Evolutionary conservation across 768 basidiomycete genomes (phyloP).

Genomic region (Tubosaeta brunneosetosa): DNA sequence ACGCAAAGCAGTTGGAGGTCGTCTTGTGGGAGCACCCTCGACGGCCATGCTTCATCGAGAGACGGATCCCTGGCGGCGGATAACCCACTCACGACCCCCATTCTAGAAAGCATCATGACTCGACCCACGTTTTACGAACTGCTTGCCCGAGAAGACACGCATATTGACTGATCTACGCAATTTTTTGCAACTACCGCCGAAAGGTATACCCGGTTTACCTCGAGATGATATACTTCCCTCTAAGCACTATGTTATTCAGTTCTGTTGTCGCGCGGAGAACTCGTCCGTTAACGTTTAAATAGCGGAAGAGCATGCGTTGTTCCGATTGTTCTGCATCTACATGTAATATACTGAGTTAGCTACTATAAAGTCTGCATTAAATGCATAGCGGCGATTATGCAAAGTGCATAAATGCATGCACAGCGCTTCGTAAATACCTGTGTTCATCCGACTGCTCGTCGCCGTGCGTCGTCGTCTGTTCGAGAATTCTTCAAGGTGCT

Average conservation of each 20-base stretch:
- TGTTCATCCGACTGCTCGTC: constrained; percentile 8
- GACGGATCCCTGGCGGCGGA: constrained; percentile 44
- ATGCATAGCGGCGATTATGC: constrained; percentile 10
- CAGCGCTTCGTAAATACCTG: constrained; percentile 13
- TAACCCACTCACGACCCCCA: constrained; percentile 9
- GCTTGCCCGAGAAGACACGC: not conserved
- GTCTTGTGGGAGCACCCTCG: constrained; percentile 81
- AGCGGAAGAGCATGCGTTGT: not conserved
- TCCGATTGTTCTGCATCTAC: not conserved
- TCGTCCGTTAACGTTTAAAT: not conserved
- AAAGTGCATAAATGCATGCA: constrained; percentile 9
- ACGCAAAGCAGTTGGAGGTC: constrained; percentile 77
- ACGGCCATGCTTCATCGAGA: constrained; percentile 81
- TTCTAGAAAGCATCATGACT: not conserved
- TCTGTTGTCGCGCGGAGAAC: constrained; percentile 1
- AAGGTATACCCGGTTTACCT: not conserved
- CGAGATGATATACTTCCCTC: constrained; percentile 9
- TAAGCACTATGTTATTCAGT: constrained; percentile 10
- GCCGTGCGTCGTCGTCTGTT: too few relatives aligned
- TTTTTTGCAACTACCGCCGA: not conserved
- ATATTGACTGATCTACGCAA: constrained; percentile 12
- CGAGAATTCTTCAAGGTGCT: too few relatives aligned
- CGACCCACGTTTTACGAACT: not conserved
- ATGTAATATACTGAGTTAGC: constrained; percentile 4
- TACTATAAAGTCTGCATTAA: constrained; percentile 12